Evolutionary conservation across 345 rosid species (phyloP), one percentile per base, ranked within the genome.

Genomic region (Eucalyptus cloeziana): DNA sequence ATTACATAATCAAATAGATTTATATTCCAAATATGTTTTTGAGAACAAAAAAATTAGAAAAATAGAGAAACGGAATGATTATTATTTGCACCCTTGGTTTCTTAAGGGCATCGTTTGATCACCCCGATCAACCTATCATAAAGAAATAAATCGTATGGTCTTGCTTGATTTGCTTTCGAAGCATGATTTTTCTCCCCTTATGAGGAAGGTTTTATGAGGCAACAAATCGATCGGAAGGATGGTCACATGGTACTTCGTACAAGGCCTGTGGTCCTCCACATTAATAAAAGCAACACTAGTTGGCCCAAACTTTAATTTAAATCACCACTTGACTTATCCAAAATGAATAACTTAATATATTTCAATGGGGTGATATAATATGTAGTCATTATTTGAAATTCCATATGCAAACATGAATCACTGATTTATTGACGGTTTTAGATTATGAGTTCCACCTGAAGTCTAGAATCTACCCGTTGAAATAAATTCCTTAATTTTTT

Each of bases 401-500:
- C 7, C 8, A 37, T 44, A 22, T 3, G 1, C 12, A 5, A 71
- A 21, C 45, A 40, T 0, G 3, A 37, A 76, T 40, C 45, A 2
- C 2, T 1, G 1, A 8, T 31, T 69, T 3, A 49, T 2, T 7
- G 2, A 13, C 1, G 1, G 1, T 56, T 56, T 24, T 0, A 56
- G 0, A 56, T 4, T 56, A 0, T 9, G 19, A 56, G 60, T 56
- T 56, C 2, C 1, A 22, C 3, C 0, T 56, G 1, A 56, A 56
- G 1, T 22, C 0, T 22, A 56, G 2, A 22, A 56, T 22, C 0
- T 22, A 22, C 5, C 0, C 0, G 0, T 56, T 3, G 0, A 56
- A 56, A 9, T 56, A 56, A 0, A 6, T 9, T 56, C 0, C 6
- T 8, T 0, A 8, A 56, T 56, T 21, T 56, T 56, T 9, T 0